Evolutionary conservation across 2,329 filamentous ascomycete genomes (phyloP), one percentile per base, ranked within the genome.

Genomic region (Trichoderma breve): DNA sequence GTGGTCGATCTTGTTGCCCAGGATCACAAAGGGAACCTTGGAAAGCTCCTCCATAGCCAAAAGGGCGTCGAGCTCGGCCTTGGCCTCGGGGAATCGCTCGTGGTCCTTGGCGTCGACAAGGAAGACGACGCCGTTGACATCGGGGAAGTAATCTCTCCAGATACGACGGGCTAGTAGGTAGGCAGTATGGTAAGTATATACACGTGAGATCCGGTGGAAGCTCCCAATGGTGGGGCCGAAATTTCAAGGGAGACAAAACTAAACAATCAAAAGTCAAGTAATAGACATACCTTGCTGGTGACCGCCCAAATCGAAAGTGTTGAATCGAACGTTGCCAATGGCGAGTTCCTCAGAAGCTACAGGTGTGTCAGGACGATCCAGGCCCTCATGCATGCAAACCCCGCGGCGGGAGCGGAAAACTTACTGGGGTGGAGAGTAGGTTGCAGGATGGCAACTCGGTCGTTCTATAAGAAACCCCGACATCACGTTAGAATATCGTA

Each of bases 1-100:
- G 86, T 98, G 95, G 83, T 99, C 96, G 83, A 99, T 99, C 90
- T 99, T 99, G 90, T 99, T 99, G 78, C 96, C 96, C 75, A 99
- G 90, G 77, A 99, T 90, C 74, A 98, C 90, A 83, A 98, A 98
- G 70, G 96, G 96, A 9, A 97, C 96, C 87, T 97, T 98, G 81
- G 90, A 86, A 51, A 99, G 90, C 81, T 98, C 95, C 85, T 99
- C 96, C 95, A 99, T 98, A 74, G 93, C 91, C 76, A 99, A 89
- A 67, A 98, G 92, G 69, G 93, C 94, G 80, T 99, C 96, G 74
- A 99, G 92, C 86, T 99, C 96, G 78, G 93, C 95, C 87, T 98
- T 98, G 80, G 94, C 93, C 86, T 99, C 96, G 78, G 88, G 82
- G 82, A 99, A 93, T 77, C 96, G 94, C 86, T 98, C 95, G 84